phyloP scores from a whole-genome alignment of 2,329 filamentous ascomycete species.

The Neoarthrinium moseri region DNA sequence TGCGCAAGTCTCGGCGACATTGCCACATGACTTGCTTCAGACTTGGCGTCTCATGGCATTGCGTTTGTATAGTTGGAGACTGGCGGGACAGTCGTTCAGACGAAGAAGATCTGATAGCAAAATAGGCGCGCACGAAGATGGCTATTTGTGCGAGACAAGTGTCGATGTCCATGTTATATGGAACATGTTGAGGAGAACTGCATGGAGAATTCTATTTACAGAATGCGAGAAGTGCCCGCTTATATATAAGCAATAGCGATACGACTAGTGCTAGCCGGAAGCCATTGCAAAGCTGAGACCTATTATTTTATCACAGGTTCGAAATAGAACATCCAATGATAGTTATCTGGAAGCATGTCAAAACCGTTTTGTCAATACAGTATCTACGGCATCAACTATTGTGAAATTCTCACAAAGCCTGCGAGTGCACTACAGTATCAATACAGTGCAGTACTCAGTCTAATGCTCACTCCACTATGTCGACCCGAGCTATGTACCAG shows the following conservation, averaged over 20 bases:
- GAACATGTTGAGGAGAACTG: not conserved
- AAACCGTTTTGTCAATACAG: too few species aligned
- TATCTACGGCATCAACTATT: not conserved
- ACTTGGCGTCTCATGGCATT: not conserved
- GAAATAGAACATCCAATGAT: too few species aligned
- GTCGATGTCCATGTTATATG: not conserved
- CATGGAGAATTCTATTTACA: not conserved
- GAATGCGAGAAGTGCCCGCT: not conserved
- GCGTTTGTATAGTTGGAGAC: slow-evolving; percentile 1
- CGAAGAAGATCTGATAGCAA: not conserved
- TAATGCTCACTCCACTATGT: too few species aligned
- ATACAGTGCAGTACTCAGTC: too few species aligned
- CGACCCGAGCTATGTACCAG: not conserved
- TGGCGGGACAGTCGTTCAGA: not conserved
- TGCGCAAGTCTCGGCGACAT: not conserved
- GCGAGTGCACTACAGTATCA: too few species aligned
- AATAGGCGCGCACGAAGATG: not conserved
- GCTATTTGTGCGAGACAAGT: not conserved
- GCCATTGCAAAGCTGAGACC: too few species aligned
- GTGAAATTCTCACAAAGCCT: too few species aligned
- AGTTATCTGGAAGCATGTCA: too few species aligned
- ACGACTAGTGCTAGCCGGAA: too few species aligned
- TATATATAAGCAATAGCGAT: too few species aligned
- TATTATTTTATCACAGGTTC: too few species aligned
- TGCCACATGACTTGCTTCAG: not conserved